Evolutionary conservation across 2,329 filamentous ascomycete genomes (phyloP), one percentile per base, ranked within the genome.

Genomic region (Neurospora sp.): DNA sequence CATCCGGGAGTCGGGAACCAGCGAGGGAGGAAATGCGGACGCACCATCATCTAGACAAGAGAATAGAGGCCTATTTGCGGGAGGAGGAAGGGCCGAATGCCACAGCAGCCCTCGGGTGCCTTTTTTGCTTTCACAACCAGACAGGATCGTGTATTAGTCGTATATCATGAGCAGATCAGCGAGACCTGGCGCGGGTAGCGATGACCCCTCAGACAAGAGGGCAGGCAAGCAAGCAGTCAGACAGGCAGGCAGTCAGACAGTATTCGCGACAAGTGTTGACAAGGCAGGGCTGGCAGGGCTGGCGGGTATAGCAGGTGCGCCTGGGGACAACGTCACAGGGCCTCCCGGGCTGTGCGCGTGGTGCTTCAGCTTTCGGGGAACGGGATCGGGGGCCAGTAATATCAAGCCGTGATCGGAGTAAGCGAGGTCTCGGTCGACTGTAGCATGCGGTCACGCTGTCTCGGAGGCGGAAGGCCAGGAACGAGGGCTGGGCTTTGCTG

Each of bases 21-120:
- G 36, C 39, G 43, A 66, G 38, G 66, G 23, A 28, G 66, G 67
- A 66, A 66, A 52, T 43, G 66, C 38, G 19, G 39, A 84, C 83
- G 77, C 79, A 84, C 83, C 83, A 84, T 84, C 82, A 84, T 84
- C 80, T 80, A 81, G 78, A 76, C 78, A 76, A 62, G 79, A 74
- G 75, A 75, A 74, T 72, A 74, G 74, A 77, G 78, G 80, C 81
- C 52, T 62, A 17, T 62, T 78, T 77, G 73, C 73, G 71, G 72
- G 78, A 79, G 78, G 52, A 33, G 13, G 52, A 33, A 62, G 52
- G 52, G 79, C 79, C 76, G 76, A 73, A 76, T 75, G 76, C 73
- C 73, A 70, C 67, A 70, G 33, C 69, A 67, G 68, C 71, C 72
- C 69, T 69, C 69, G 38, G 36, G 13, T 71, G 67, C 68, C 39